phyloP scores from a whole-genome alignment of 495 filamentous ascomycete species.

The Penicillium desertorum region DNA sequence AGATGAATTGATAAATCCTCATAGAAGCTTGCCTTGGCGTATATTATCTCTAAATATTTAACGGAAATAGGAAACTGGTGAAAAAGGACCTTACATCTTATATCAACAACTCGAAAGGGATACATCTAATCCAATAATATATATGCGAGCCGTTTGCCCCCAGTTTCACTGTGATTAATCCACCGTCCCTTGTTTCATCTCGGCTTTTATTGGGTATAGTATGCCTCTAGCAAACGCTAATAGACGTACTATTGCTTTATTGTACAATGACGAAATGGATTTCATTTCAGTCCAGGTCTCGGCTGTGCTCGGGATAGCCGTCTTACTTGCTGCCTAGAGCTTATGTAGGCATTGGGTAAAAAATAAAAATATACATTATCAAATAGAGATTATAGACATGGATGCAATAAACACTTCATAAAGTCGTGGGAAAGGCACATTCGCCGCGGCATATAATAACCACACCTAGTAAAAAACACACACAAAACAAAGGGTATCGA shows the following conservation, averaged over 20 bases:
- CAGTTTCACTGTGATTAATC: conserved; percentile 25
- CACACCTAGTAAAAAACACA: conserved; percentile 5
- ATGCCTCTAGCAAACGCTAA: conserved; percentile 14
- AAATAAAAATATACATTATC: conserved; percentile 8
- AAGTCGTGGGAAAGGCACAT: conserved; percentile 3
- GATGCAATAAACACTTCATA: conserved; percentile 8
- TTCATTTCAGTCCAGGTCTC: conserved; percentile 7
- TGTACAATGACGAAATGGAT: neutral
- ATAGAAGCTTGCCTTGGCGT: conserved; percentile 10
- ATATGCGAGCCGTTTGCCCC: conserved; percentile 20
- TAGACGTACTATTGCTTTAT: neutral
- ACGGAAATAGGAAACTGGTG: neutral
- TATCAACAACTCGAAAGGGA: conserved; percentile 3
- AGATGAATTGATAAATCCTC: conserved; percentile 2
- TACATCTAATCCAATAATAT: neutral
- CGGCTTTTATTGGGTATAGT: conserved; percentile 8
- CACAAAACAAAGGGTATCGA: conserved; percentile 22
- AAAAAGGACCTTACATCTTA: neutral
- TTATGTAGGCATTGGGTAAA: conserved; percentile 15
- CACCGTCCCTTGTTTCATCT: conserved; percentile 29
- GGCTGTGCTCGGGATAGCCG: neutral
- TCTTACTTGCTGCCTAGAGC: neutral
- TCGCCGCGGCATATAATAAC: neutral
- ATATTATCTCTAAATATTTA: conserved; percentile 2
- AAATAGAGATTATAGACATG: conserved; percentile 7